These are phyloP conservation scores for Podospora tetraspora DNA, from an alignment of 495 filamentous ascomycete species.

Conservation along the genomic window DNA sequence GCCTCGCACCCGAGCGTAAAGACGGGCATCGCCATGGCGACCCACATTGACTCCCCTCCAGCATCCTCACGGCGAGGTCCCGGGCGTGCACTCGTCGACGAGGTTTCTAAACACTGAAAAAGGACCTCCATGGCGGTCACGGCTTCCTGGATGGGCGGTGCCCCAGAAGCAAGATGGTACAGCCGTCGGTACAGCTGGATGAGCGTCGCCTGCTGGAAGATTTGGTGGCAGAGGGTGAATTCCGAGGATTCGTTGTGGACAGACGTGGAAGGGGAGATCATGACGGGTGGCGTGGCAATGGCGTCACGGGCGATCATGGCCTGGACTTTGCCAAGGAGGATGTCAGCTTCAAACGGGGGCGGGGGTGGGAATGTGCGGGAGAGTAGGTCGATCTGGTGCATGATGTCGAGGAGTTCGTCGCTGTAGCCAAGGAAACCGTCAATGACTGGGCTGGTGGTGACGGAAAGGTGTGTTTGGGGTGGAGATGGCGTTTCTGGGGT, in stretches of 20 bases:
- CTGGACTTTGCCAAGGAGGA: conserved; percentile 16
- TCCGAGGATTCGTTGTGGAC: neutral
- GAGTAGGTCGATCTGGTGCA: conserved; percentile 18
- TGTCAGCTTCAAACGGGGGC: conserved; percentile 13
- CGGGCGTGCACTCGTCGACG: neutral
- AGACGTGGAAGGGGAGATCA: conserved; percentile 1
- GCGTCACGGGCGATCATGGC: conserved; percentile 18
- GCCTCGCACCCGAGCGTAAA: conserved; percentile 22
- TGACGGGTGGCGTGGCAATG: conserved; percentile 12
- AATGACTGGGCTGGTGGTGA: conserved; percentile 12
- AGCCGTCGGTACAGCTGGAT: conserved; percentile 15
- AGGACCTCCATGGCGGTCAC: conserved; percentile 4
- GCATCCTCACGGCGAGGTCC: neutral
- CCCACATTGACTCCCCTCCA: conserved; percentile 14
- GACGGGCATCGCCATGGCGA: conserved; percentile 23
- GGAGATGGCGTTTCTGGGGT: neutral
- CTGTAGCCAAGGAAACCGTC: conserved; percentile 23
- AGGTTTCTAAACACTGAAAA: conserved; percentile 3
- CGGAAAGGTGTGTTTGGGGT: neutral
- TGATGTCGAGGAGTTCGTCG: conserved; percentile 18
- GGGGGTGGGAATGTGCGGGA: neutral
- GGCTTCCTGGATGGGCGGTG: conserved; percentile 8
- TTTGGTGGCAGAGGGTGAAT: conserved; percentile 16
- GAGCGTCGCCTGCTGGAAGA: conserved; percentile 21
- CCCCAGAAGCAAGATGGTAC: conserved; percentile 14